Percentiles rank a stretch among this genome's conserved stretches.
phyloP scores from a whole-genome alignment of 2,329 filamentous ascomycete species.

The Zalaria obscura region DNA sequence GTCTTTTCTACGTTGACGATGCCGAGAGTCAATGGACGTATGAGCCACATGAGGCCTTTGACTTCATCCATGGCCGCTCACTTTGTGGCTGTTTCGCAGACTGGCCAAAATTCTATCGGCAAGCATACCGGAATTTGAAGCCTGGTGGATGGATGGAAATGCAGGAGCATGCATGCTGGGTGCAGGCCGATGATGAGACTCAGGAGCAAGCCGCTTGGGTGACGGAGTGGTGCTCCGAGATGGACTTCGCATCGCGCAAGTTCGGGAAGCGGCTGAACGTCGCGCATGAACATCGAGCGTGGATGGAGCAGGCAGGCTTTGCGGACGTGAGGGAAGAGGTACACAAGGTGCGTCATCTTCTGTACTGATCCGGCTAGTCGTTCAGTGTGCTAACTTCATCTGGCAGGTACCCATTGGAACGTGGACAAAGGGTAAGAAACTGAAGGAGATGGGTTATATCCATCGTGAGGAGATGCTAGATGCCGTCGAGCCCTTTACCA shows the following conservation, averaged over 20 bases:
- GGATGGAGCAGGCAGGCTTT: conserved; percentile 23
- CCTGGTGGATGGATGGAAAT: conserved; percentile 26
- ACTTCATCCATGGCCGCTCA: conserved; percentile 32
- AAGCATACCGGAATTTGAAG: conserved; percentile 15
- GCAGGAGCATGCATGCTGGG: conserved; percentile 24
- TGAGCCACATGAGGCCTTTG: conserved; percentile 17
- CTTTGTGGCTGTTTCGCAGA: conserved; percentile 31
- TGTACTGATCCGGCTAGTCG: too few species aligned
- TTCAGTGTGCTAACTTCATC: too few species aligned
- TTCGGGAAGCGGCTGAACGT: conserved; percentile 3
- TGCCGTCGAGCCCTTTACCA: conserved; percentile 2
- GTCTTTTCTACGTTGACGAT: conserved; percentile 33
- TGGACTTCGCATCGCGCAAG: background rate
- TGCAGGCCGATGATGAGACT: conserved; percentile 21
- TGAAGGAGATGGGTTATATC: conserved; percentile 1
- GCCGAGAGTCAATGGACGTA: conserved; percentile 26
- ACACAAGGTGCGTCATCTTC: conserved; percentile 10
- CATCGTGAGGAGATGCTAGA: conserved; percentile 1
- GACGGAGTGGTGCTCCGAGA: conserved; percentile 1
- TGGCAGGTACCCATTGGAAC: conserved; percentile 22
- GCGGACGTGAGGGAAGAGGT: conserved; percentile 27
- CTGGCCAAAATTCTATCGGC: conserved; percentile 27
- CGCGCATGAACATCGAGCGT: conserved; percentile 7
- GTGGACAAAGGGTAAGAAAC: conserved; percentile 10
- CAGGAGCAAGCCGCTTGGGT: conserved; percentile 8